Evolutionary conservation across 2,329 filamentous ascomycete species (phyloP).

Genomic region (Ilyonectria sp.): DNA sequence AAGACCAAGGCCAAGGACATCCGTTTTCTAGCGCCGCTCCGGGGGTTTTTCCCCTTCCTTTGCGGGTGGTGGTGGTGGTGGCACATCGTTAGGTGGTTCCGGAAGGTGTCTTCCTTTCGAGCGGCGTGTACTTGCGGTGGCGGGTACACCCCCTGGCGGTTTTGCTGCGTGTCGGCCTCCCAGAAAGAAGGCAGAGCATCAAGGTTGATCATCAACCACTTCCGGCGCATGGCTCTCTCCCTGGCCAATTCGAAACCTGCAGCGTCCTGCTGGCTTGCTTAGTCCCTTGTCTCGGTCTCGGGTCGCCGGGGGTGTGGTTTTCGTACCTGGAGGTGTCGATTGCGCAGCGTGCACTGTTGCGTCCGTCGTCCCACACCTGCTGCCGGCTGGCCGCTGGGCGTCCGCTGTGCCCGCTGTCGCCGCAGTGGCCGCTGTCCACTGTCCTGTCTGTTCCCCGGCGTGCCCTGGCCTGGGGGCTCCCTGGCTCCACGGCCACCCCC

Average conservation of each 20-base stretch:
- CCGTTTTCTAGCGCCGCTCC: slow-evolving; percentile 45
- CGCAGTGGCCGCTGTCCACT: neutral
- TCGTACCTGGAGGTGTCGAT: neutral
- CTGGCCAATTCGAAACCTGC: slow-evolving; percentile 17
- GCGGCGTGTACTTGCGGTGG: slow-evolving; percentile 3
- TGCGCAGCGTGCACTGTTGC: neutral
- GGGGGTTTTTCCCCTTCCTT: slow-evolving; percentile 35
- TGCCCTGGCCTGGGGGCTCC: slow-evolving; percentile 31
- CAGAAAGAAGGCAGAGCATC: neutral
- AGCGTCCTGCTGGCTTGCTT: neutral
- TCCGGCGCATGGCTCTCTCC: neutral
- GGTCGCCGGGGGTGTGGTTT: neutral
- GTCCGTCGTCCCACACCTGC: slow-evolving; percentile 1
- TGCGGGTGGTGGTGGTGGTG: slow-evolving; percentile 19
- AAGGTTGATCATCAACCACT: slow-evolving; percentile 1
- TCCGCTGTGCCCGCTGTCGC: neutral
- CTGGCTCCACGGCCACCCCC: slow-evolving; percentile 44
- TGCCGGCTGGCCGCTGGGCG: neutral
- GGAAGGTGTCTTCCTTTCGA: slow-evolving; percentile 22
- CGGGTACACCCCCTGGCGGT: neutral
- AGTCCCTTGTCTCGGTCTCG: slow-evolving; percentile 1
- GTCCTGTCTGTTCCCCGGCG: neutral
- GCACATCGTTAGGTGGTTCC: neutral
- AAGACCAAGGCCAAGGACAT: slow-evolving; percentile 31
- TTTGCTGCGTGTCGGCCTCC: neutral